Conservation (phyloP, 352 stramenopile genomes). For the Phytophthora litchii region DNA sequence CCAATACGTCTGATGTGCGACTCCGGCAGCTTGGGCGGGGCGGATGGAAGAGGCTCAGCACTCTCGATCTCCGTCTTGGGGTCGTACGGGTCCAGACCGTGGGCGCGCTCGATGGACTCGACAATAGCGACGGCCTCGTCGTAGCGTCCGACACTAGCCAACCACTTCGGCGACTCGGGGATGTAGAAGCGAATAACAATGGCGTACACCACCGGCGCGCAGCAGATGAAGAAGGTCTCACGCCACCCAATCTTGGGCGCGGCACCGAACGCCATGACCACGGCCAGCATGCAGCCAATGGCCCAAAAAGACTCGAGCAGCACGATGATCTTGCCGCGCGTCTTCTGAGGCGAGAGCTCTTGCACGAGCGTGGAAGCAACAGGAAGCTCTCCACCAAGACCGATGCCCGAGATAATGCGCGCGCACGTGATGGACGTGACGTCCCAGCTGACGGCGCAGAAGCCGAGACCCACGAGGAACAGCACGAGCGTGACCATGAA, state of each 20-base stretch:
- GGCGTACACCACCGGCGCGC: constrained; percentile 56
- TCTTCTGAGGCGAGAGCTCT: constrained; percentile 61
- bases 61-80: constrained; percentile 44
- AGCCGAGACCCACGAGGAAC: constrained; percentile 53
- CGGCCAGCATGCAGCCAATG: constrained; percentile 62
- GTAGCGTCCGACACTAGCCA: constrained; percentile 66
- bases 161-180: constrained; percentile 76
- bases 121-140: constrained; percentile 67
- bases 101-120: constrained; percentile 53
- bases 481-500: constrained; percentile 75
- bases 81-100: constrained; percentile 50
- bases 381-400: constrained; percentile 64
- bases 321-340: constrained; percentile 66
- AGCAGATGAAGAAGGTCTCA: constrained; percentile 62
- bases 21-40: constrained; percentile 22
- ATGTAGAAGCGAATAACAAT: constrained; percentile 56
- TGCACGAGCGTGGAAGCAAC: constrained; percentile 67
- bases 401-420: constrained; percentile 69
- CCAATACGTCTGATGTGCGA: constrained; percentile 60
- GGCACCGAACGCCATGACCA: constrained; percentile 54
- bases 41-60: constrained; percentile 23
- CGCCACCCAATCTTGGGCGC: constrained; percentile 64
- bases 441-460: constrained; percentile 58
- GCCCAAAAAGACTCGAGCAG: constrained; percentile 73
- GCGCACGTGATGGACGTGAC: constrained; percentile 59